Conservation (phyloP, 495 filamentous ascomycete genomes). For the Penicillium cinerascens region DNA sequence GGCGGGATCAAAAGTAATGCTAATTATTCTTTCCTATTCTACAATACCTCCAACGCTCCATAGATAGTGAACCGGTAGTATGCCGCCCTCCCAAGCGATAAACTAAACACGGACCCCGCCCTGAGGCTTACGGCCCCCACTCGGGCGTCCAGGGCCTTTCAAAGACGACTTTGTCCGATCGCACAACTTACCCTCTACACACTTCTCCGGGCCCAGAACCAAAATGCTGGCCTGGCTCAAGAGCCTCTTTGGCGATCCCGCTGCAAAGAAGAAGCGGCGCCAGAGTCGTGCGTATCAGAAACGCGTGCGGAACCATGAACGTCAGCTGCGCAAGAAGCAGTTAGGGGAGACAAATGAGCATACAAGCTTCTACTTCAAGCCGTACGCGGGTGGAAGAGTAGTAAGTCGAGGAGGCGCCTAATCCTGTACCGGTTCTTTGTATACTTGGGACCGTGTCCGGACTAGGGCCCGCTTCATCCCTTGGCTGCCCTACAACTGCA, state of each 20-base stretch:
- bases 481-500: too few species aligned
- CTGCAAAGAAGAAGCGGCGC: background rate
- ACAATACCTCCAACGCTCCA: background rate
- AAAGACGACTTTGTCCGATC: too few species aligned
- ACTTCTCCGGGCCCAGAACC: background rate
- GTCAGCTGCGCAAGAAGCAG: background rate
- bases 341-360: background rate
- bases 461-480: too few species aligned
- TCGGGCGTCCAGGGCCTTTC: too few species aligned
- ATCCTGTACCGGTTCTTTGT: background rate
- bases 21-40: background rate
- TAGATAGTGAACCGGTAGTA: background rate
- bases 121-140: too few species aligned
- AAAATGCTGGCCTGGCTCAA: background rate
- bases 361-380: slow-evolving; percentile 3
- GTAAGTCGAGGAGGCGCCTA: background rate
- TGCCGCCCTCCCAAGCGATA: background rate
- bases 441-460: background rate
- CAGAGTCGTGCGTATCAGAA: background rate
- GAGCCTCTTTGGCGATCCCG: background rate
- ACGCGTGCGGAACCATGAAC: background rate
- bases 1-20: background rate
- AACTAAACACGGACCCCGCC: background rate
- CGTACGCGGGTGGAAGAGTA: background rate
- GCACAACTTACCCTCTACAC: background rate